These are phyloP conservation scores for Clausena lansium DNA, from an alignment of 345 rosid species.

Conservation along the genomic window DNA sequence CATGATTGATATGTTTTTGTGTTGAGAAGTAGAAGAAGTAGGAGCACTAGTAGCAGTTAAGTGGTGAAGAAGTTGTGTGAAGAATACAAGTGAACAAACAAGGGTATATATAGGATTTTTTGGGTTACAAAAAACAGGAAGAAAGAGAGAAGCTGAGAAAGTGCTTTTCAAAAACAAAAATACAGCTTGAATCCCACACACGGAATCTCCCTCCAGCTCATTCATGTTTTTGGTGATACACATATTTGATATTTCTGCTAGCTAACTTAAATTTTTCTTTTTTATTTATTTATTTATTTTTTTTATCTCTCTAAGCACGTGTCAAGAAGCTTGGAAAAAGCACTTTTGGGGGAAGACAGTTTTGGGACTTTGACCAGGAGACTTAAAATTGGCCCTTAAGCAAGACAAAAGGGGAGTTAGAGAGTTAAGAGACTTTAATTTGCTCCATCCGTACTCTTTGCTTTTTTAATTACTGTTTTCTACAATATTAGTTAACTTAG, in stretches of 20 bases:
- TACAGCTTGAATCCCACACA: constrained; percentile 57
- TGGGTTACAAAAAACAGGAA: neutral
- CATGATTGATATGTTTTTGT: constrained; percentile 22
- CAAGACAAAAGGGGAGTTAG: constrained; percentile 15
- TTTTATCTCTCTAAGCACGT: no score
- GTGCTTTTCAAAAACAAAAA: constrained; percentile 22
- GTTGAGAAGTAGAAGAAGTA: neutral
- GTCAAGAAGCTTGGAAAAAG: constrained; percentile 10
- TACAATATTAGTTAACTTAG: neutral
- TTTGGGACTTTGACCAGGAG: constrained; percentile 21
- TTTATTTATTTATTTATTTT: no score
- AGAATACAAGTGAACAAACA: constrained; percentile 4
- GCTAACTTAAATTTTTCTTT: no score
- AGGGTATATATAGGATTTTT: constrained; percentile 32
- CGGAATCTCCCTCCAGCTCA: constrained; percentile 54
- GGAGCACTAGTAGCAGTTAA: neutral
- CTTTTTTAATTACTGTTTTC: neutral
- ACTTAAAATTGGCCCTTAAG: constrained; percentile 19
- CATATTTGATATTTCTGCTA: neutral
- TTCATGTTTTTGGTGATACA: constrained; percentile 17
- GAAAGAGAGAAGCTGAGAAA: neutral
- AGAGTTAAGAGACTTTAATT: neutral
- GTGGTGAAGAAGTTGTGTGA: constrained; percentile 19
- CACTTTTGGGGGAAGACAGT: neutral
- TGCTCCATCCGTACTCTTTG: constrained; percentile 13